A percentile compares a stretch with the other conserved stretches of the same genome.
Evolutionary conservation across 768 basidiomycete species (phyloP).

Genomic region (Pleurotus giganteus): DNA sequence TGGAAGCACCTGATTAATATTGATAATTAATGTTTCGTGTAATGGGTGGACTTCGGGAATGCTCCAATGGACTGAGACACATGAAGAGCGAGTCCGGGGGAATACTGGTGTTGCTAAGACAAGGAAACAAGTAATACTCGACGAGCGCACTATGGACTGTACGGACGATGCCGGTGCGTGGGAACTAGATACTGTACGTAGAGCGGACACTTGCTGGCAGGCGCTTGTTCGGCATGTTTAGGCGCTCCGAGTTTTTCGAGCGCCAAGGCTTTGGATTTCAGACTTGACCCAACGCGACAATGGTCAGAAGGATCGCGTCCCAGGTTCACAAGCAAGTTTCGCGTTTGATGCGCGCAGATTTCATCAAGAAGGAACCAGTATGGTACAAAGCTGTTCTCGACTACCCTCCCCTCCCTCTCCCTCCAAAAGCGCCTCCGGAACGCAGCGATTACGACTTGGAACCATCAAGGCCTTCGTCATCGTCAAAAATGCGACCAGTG

Average conservation of each 20-base stretch:
- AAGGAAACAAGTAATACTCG: no score
- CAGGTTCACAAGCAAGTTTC: constrained; percentile 89
- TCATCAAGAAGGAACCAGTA: constrained; percentile 62
- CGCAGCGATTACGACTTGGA: constrained; percentile 55
- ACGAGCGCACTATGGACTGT: no score
- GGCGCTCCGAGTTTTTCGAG: not conserved
- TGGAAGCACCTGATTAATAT: no score
- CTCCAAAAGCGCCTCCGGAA: constrained; percentile 65
- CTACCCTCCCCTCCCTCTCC: constrained; percentile 85
- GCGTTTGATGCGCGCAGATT: constrained; percentile 68
- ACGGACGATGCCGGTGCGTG: no score
- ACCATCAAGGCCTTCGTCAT: constrained; percentile 16
- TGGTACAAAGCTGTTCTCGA: constrained; percentile 87
- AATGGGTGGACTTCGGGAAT: no score
- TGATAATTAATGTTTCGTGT: no score
- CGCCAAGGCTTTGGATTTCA: constrained; percentile 3
- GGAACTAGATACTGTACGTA: no score
- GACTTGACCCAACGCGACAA: constrained; percentile 22
- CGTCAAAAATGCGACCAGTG: constrained; percentile 29
- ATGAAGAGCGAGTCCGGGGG: no score
- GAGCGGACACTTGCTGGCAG: not conserved
- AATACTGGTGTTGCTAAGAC: no score
- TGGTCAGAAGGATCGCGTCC: constrained; percentile 79
- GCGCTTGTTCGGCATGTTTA: not conserved
- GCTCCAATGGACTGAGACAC: no score